Base-by-base conservation (phyloP, 2,329 filamentous ascomycete genomes). In the Colletotrichum echinochloae region DNA sequence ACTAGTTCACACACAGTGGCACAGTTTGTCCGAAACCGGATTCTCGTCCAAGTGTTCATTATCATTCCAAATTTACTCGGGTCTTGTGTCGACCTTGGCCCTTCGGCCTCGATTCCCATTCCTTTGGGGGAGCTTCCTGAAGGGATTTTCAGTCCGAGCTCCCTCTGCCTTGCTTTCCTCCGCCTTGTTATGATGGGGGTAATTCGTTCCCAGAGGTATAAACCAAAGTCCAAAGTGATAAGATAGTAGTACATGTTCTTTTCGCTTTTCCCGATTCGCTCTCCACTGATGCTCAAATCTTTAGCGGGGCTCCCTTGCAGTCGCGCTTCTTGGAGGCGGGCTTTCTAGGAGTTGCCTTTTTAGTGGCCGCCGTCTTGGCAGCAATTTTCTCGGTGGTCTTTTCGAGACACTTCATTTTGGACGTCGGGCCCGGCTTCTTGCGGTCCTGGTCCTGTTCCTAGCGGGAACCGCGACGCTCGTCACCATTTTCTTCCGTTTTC, bases 391-490 rank as follows among this genome's bases (percentile, higher is more conserved):
- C 11, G 30, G 28, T 49, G n/a, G 23, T 49, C 59, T 61, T 48
- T 35, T 61, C 11, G 23, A 28, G 33, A 51, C 30, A n/a, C 35
- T 51, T 33, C 54, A 30, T 51, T 30, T 23, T 39, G 18, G 59
- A 14, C 49, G 8, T 39, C 28, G 6, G 18, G n/a, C 11, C 44
- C 14, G 33, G 44, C 41, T 48, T 46, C 46, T n/a, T 60, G 11
- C 33, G 23, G 33, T 12, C n/a, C 20, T 41, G 60, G 56, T 33
- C 26, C 48, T 33, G 48, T 49, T 57, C 48, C 72, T 73, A 73
- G 64, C 64, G 68, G 9, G 72, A 73, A 49, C 64, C 64, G 37
- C 72, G 72, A n/a, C 72, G 70, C 54, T 73, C 72, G 49, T 73
- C 70, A n/a, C 61, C 70, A 46, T 68, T 68, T 44, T 71, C 68